phyloP scores from a whole-genome alignment of 1,284 basidiomycete genomes.

The Schizopora paradoxa region DNA sequence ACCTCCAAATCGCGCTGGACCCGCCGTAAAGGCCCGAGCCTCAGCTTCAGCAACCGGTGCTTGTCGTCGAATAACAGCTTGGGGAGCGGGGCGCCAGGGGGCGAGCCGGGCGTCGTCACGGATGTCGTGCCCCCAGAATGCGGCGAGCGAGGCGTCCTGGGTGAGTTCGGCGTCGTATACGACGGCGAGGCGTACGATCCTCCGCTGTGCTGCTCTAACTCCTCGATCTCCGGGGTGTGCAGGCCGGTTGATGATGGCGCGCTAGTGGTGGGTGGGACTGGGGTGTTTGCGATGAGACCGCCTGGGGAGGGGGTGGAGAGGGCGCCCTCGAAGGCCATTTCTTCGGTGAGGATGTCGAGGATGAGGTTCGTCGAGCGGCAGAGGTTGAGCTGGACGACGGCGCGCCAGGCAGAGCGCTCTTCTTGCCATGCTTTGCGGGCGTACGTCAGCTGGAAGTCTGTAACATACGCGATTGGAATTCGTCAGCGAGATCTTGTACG shows the following conservation, averaged over 20 bases:
- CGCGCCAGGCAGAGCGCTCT: constrained; percentile 70
- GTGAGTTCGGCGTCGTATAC: constrained; percentile 27
- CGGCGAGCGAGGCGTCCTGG: constrained; percentile 31
- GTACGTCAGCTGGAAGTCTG: constrained; percentile 76
- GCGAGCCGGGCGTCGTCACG: too few species aligned
- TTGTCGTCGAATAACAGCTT: constrained; percentile 57
- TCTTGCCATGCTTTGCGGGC: constrained; percentile 71
- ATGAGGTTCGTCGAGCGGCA: constrained; percentile 71
- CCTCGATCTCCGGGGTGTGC: constrained; percentile 17
- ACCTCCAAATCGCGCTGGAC: constrained; percentile 57
- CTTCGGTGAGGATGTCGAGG: constrained; percentile 52
- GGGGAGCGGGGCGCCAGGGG: constrained; percentile 31
- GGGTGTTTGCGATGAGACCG: background rate
- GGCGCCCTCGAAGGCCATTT: constrained; percentile 3
- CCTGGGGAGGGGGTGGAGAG: constrained; percentile 6
- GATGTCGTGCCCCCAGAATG: constrained; percentile 29
- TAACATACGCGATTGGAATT: constrained; percentile 6
- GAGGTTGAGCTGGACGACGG: constrained; percentile 75
- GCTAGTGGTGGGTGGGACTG: background rate
- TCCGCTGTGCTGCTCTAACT: constrained; percentile 30
- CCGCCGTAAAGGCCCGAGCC: constrained; percentile 50
- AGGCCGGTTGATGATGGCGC: constrained; percentile 5
- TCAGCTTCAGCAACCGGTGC: constrained; percentile 52
- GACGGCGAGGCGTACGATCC: too few species aligned
- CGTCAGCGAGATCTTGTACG: constrained; percentile 1